Base-by-base conservation (phyloP, 441 rosid genomes). In the Manihot esculenta region DNA sequence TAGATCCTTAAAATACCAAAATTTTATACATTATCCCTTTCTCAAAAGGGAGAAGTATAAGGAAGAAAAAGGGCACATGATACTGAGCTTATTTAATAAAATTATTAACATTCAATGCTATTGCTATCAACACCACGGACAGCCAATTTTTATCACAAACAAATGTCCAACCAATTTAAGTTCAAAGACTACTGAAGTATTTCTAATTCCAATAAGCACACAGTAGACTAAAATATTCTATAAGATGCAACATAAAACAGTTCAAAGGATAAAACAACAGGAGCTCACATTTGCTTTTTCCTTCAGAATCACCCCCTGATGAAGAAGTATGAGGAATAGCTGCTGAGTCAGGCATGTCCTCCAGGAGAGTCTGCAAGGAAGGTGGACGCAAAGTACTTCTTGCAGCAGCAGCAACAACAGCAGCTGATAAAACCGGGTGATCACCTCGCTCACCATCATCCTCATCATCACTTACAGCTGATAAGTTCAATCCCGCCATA, bases 281-380 rank as follows among this genome's bases (percentile, higher is more conserved):
- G 61, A 21, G 48, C 83, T 75, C 64, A 90, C 93, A 89, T 89
- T 93, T 96, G 86, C 93, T 89, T 87, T 87, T 91, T 78, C 97
- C 97, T 82, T 96, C 98, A 48, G 99, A 93, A 82, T 96, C 98
- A 79, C 93, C 97, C 23, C 96, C 97, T 1, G 97, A 90, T 26
- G 97, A 93, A 62, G 88, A 85, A 62, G 93, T 74, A 62, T 76
- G 94, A 62, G 90, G 90, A 51, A 85, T 59, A 73, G 89, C 85
- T 7, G 87, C 85, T 42, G 91, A 79, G 41, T 84, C 92, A 64
- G 97, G 98, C 42, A 77, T 62, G 23, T 88, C 98, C 85, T 95
- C 99, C 15, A 95, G 91, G 50, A 91, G 87, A 48, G 92, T 87
- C 71, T 88, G 98, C 88, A 95, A 83, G 68, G 99, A 92, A 50